Evolutionary conservation across 2,329 filamentous ascomycete species (phyloP).

Genomic region (Arachnomyces sp.): DNA sequence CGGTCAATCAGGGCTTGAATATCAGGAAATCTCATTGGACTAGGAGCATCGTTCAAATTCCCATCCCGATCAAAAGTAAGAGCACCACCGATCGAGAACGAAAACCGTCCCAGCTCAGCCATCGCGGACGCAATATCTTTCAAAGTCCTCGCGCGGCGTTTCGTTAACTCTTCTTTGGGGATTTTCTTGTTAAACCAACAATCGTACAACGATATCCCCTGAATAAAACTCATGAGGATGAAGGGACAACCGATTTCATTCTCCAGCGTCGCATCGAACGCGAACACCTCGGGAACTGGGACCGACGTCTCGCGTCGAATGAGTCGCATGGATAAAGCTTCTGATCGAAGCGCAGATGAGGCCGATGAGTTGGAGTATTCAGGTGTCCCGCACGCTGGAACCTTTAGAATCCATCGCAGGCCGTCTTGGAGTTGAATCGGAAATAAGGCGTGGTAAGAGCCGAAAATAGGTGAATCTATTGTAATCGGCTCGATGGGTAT

Average conservation of each 20-base stretch:
- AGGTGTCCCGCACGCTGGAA: slow-evolving; percentile 5
- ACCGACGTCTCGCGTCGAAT: slow-evolving; percentile 7
- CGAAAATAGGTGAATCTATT: slow-evolving; percentile 4
- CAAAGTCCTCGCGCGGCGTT: slow-evolving; percentile 4
- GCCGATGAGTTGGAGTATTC: slow-evolving; percentile 5
- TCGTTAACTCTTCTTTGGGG: slow-evolving; percentile 3
- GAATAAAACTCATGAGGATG: slow-evolving; percentile 6
- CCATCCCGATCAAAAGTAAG: slow-evolving; percentile 4
- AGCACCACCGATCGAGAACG: slow-evolving; percentile 5
- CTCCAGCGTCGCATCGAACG: slow-evolving; percentile 3
- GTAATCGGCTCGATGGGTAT: slow-evolving; percentile 5
- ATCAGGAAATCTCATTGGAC: slow-evolving; percentile 6
- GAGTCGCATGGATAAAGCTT: slow-evolving; percentile 7
- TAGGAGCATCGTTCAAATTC: slow-evolving; percentile 3
- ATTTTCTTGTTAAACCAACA: slow-evolving; percentile 5
- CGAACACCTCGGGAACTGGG: slow-evolving; percentile 5
- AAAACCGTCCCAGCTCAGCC: slow-evolving; percentile 5
- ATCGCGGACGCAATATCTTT: slow-evolving; percentile 5
- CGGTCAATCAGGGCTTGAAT: slow-evolving; percentile 3
- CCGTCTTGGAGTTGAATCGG: slow-evolving; percentile 8
- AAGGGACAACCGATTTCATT: slow-evolving; percentile 7
- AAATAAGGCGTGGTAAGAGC: slow-evolving; percentile 5
- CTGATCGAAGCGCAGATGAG: slow-evolving; percentile 6
- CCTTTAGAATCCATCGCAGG: slow-evolving; percentile 8
- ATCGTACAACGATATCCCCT: slow-evolving; percentile 6